Base-by-base conservation (phyloP, 805 yeast species). In the Candida silvicultrix region DNA sequence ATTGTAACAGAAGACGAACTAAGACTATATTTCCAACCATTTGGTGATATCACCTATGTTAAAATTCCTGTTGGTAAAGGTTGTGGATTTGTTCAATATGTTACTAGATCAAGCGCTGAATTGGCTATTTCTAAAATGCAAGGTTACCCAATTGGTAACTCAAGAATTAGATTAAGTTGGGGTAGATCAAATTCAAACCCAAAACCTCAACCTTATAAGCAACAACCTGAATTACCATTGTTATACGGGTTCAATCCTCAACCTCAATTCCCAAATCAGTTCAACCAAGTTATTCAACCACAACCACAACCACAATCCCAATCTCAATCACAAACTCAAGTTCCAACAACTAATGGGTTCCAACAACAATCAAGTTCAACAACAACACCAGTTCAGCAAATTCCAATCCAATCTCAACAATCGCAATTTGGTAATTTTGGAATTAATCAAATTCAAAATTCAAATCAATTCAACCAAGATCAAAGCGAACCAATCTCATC, bases 1-100 rank as follows among this genome's bases (percentile, higher is more conserved):
- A 54, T 65, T 20, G 74, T 84, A 35, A 71, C 85, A 1, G 84
- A 80, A 50, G 72, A 73, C 14, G 92, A 87, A 53, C 62, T 88
- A 21, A 72, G 77, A 23, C 65, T 73, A 14, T 74, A 77, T 50
- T 83, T 85, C 58, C 69, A 78, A 37, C 73, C 81, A 34, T 88
- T 81, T 67, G 96, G 96, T 28, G 76, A 75, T 42, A 83, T 87
- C 49, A 82, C 81, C 21, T 87, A 85, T 57, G 86, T 84, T 41
- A 85, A 85, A 60, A 82, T 85, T 44, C 95, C 95, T 5, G 77
- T 81, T 6, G 92, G 68, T 29, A 70, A 68, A 53, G 86, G 85
- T 50, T 88, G 96, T 66, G 96, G 96, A 1, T 89, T 90, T 67
- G 89, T 89, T 45, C 95, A 87, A 64, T 89, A 77, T 62, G 77